A percentile compares a stretch with the other conserved stretches of the same genome.
These are phyloP conservation scores for Fusarium miscanthi DNA, from an alignment of 2,329 filamentous ascomycete species.

Conservation along the genomic window DNA sequence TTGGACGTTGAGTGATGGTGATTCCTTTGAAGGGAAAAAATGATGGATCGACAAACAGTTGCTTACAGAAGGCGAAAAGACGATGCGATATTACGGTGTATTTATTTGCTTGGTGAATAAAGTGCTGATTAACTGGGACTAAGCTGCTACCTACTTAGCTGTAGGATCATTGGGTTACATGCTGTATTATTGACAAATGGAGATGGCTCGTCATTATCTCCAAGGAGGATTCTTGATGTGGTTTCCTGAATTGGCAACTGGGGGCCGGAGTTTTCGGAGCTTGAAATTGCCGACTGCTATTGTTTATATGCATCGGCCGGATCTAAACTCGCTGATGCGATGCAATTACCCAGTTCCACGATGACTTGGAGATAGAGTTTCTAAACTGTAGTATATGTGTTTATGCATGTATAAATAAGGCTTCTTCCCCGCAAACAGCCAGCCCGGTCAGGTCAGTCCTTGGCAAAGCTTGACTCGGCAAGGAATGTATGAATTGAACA, in stretches of 20 bases:
- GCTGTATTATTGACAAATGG: neutral
- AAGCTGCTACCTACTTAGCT: no score
- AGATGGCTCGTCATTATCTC: constrained; percentile 6
- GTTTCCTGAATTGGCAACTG: constrained; percentile 12
- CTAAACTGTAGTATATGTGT: neutral
- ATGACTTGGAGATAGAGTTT: neutral
- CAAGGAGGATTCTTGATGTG: constrained; percentile 12
- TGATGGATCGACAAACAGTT: neutral
- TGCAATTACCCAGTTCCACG: neutral
- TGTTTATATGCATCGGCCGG: neutral
- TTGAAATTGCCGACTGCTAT: neutral
- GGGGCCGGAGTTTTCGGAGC: constrained; percentile 29
- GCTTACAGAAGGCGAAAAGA: neutral
- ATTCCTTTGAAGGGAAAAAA: neutral
- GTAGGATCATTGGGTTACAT: neutral
- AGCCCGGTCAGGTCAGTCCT: neutral
- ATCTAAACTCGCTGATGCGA: neutral
- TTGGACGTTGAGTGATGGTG: neutral
- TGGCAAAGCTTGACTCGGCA: constrained; percentile 10
- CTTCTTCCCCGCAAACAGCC: neutral
- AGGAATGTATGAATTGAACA: neutral
- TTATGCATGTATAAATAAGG: neutral
- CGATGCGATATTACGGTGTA: neutral
- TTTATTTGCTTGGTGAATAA: neutral
- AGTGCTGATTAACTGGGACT: constrained; percentile 8